Evolutionary conservation across 2,329 filamentous ascomycete genomes (phyloP), one percentile per base, ranked within the genome.

Genomic region (Penicillium italicum): DNA sequence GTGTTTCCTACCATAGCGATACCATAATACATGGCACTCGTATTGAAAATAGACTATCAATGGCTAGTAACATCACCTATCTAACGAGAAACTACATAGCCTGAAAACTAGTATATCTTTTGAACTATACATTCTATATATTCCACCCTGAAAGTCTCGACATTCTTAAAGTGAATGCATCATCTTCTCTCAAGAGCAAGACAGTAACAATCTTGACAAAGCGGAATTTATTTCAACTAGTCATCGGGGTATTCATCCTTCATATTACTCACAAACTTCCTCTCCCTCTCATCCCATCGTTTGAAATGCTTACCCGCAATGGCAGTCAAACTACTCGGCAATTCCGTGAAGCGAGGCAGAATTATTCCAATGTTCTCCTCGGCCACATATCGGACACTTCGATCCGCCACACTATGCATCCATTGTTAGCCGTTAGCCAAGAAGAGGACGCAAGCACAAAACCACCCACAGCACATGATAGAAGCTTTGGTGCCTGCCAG

Each of bases 231-330:
- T 41, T 24, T n/a, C 4, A 9, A 63, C 58, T 63, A 96, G 73
- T 95, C 90, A 68, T 96, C 88, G 0, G 93, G 93, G 72, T 91
- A 97, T 67, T 92, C 85, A 64, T 95, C 90, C 63, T 76, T 75
- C 50, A 89, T 79, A 72, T 97, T 97, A 64, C 91, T 96, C 31
- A 96, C 81, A 75, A 97, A 99, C 4, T 75, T 79, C 62, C 84
- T 84, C 0, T 74, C 79, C 33, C 76, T 77, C 5, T 72, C 68
- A 72, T 97, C 90, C 80, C 91, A 97, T 40, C 91, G 81, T 73
- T 90, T 95, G 73, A 99, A 97, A 72, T 90, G 90, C 65, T 87
- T 88, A 0, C 94, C 94, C 3, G 91, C 90, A 62, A 89, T 74
- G 43, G 79, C 79, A 67, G 90, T 81, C 59, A 95, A 67, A 2